phyloP scores from a whole-genome alignment of 1,139 yeast genomes.

The Taiozyma sp. region DNA sequence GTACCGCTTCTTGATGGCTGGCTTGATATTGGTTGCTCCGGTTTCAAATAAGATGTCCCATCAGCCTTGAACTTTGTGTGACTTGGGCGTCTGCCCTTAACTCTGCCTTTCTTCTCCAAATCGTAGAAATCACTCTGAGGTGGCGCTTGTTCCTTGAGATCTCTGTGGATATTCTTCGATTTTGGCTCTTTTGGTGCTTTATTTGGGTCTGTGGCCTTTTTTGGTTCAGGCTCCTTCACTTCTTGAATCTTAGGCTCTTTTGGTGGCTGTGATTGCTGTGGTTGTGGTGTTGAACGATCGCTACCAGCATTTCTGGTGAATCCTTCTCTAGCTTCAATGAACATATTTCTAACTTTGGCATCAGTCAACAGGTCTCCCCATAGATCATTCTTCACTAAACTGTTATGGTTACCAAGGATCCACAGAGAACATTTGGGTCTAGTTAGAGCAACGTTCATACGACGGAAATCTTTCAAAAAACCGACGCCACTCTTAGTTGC shows the following conservation, averaged over 20 bases:
- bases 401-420: conserved; percentile 77
- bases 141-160: neutral
- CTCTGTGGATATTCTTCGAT: neutral
- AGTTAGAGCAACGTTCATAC: conserved; percentile 95
- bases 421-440: conserved; percentile 91
- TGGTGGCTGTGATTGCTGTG: neutral
- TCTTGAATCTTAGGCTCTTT: neutral
- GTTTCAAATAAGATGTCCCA: neutral
- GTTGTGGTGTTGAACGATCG: neutral
- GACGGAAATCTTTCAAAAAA: conserved; percentile 80
- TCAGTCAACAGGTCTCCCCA: conserved; percentile 67
- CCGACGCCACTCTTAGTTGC: conserved; percentile 60
- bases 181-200: neutral
- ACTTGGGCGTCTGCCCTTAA: neutral
- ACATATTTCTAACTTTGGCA: conserved; percentile 47
- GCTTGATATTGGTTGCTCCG: neutral
- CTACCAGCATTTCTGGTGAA: conserved; percentile 22
- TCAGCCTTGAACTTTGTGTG: neutral
- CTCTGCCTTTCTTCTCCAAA: neutral
- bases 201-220: neutral
- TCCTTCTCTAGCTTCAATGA: conserved; percentile 30
- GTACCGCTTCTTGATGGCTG: neutral
- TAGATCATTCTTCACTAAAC: conserved; percentile 56
- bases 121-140: neutral
- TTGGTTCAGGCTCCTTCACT: neutral